Evolutionary conservation across 78 protist species (phyloP).

Genomic region (Acrasis kona): DNA sequence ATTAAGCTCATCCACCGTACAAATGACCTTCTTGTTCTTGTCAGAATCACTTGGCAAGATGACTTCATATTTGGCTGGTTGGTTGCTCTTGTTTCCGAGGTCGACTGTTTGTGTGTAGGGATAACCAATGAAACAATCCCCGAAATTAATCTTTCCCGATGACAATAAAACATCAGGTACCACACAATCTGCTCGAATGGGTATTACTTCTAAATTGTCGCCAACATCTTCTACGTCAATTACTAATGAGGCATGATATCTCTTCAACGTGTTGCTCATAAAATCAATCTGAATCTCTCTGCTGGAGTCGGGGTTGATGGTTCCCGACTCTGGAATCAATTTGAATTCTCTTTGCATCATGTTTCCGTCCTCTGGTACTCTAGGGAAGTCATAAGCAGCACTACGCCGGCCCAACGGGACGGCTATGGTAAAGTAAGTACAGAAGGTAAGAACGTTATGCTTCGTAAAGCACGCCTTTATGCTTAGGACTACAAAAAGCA

Average conservation of each 20-base stretch:
- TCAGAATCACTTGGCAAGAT: background rate
- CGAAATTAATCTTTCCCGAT: constrained; percentile 10
- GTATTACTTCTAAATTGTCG: constrained; percentile 19
- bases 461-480: too few relatives aligned
- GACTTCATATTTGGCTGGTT: constrained; percentile 53
- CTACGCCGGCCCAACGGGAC: too few relatives aligned
- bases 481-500: too few relatives aligned
- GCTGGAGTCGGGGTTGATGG: constrained; percentile 32
- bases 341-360: constrained; percentile 30
- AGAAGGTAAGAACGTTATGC: too few relatives aligned
- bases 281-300: constrained; percentile 31
- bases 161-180: constrained; percentile 31
- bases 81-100: constrained; percentile 26
- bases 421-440: too few relatives aligned
- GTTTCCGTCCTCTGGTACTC: too few relatives aligned
- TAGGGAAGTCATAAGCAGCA: too few relatives aligned
- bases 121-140: constrained; percentile 26
- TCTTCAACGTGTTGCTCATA: background rate
- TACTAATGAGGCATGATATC: constrained; percentile 5
- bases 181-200: constrained; percentile 21
- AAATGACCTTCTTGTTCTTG: constrained; percentile 6
- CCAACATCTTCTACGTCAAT: constrained; percentile 56
- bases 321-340: constrained; percentile 20
- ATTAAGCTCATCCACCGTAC: background rate
- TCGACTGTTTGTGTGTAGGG: constrained; percentile 18